Evolutionary conservation across 2,329 filamentous ascomycete species (phyloP), one percentile per base, ranked within the genome.

Genomic region (Arthrobotrys sinensis): DNA sequence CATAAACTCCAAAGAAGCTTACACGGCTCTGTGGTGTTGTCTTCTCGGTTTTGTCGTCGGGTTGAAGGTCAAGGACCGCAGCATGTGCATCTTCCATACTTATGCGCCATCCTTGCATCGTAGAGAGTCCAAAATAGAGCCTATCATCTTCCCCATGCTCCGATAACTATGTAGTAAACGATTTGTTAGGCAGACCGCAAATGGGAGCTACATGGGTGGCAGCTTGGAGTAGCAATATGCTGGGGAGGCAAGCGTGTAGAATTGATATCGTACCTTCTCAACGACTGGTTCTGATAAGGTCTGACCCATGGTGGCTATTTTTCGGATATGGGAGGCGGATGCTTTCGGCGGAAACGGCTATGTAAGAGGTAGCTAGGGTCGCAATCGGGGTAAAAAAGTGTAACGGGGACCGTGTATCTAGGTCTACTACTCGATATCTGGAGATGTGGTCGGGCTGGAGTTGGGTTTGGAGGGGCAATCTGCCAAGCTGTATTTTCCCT

Each of bases 91-190:
- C 96, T 85, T 99, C 96, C 96, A 99, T 99, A 88, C 93, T 97
- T 87, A 99, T 98, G 87, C 96, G 92, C 96, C 96, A 99, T 88
- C 96, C 96, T 86, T 99, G 96, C 96, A 99, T 99, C 86, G 94
- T 94, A 81, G 96, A 99, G 81, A 98, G 91, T 84, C 96, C 96
- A 85, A 93, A 99, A 84, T 96, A 86, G 84, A 97, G 90, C 84
- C 93, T 91, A 81, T 97, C 94, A 92, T 98, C 94, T 87, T 93
- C 91, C 86, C 94, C 94, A 84, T 91, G 91, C 85, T 92, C 91
- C 83, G 96, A 99, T 86, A 91, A 88, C 96, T 98, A 84, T 75
- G 40, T 66, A 14, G 5, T 38, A 16, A 24, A 55, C 48, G 24
- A 76, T 38, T 63, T 38, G 50, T 73, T 46, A 64, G 60, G 36